phyloP scores from a whole-genome alignment of 441 rosid species.

The Pelargonium myrrhifolium region DNA sequence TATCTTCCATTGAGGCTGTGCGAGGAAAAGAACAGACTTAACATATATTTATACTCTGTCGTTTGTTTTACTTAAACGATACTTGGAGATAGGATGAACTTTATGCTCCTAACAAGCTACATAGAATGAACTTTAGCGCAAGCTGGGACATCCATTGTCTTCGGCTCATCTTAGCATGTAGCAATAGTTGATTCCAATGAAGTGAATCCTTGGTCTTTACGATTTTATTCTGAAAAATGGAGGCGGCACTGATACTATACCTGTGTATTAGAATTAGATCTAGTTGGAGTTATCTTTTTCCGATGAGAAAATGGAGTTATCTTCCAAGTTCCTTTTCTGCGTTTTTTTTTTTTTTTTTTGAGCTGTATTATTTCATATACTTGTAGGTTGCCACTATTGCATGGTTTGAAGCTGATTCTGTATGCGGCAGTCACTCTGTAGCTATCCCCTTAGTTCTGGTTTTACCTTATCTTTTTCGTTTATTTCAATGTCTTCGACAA shows the following conservation, averaged over 20 bases:
- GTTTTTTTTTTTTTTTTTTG: no score
- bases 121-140: no score
- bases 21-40: neutral
- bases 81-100: neutral
- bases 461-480: constrained; percentile 77
- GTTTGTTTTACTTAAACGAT: neutral
- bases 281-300: neutral
- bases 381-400: constrained; percentile 93
- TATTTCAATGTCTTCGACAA: constrained; percentile 91
- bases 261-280: neutral
- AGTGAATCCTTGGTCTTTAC: constrained; percentile 4
- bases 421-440: constrained; percentile 91
- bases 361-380: constrained; percentile 16
- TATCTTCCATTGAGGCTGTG: neutral
- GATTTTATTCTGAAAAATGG: neutral
- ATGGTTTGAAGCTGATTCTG: constrained; percentile 99
- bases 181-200: neutral
- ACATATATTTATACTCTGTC: neutral
- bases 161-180: neutral
- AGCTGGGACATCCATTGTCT: neutral
- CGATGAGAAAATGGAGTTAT: neutral
- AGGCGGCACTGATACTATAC: neutral
- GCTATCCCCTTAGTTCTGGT: constrained; percentile 85
- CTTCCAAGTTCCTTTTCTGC: neutral
- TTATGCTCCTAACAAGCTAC: neutral